Percentiles rank a stretch among this genome's conserved stretches.
These are phyloP conservation scores for Rubia tinctorum DNA, from an alignment of 305 asterid species.

Conservation along the genomic window DNA sequence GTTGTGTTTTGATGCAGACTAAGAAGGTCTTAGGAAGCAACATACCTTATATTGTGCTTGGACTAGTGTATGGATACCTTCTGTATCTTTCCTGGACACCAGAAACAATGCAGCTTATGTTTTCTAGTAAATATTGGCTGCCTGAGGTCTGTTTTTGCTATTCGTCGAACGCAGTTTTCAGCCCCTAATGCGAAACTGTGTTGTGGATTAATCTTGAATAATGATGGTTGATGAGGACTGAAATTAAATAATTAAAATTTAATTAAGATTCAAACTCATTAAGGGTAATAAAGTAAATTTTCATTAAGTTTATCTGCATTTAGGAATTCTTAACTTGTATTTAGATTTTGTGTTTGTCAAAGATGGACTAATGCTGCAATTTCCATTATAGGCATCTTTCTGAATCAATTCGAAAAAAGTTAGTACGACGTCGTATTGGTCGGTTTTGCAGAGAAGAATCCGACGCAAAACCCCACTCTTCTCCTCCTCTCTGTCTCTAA, in stretches of 20 bases:
- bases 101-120: conserved; percentile 67
- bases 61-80: conserved; percentile 66
- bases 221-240: too few relatives aligned
- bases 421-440: not conserved
- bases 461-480: not conserved
- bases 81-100: conserved; percentile 89
- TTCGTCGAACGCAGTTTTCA: not conserved
- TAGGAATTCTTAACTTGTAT: too few relatives aligned
- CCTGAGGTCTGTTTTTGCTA: conserved; percentile 65
- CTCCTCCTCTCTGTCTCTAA: not conserved
- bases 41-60: conserved; percentile 65
- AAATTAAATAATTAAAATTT: too few relatives aligned
- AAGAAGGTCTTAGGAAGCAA: conserved; percentile 61
- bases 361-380: not conserved
- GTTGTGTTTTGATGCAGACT: conserved; percentile 45
- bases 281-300: too few relatives aligned
- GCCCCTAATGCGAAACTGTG: too few relatives aligned
- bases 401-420: not conserved
- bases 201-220: too few relatives aligned
- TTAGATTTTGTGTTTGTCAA: too few relatives aligned
- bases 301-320: too few relatives aligned
- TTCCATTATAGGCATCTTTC: not conserved
- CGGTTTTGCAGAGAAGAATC: not conserved
- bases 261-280: too few relatives aligned
- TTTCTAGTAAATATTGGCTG: conserved; percentile 78